These are phyloP conservation scores for Periconia sp. DNA, from an alignment of 2,329 filamentous ascomycete species.

Conservation along the genomic window DNA sequence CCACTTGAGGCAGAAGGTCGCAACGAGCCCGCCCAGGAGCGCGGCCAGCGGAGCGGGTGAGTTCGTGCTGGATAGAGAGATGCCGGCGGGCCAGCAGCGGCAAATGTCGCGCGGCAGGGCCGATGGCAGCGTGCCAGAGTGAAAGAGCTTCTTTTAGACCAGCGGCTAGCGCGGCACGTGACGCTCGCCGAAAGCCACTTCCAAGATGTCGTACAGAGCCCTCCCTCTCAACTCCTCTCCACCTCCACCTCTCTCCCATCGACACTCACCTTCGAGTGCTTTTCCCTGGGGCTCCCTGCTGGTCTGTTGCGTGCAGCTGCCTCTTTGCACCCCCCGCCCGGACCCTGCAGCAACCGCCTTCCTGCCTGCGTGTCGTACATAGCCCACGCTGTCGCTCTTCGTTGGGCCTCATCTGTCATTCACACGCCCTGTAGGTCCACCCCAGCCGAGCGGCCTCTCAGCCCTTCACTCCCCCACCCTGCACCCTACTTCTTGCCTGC, in stretches of 20 bases:
- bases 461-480: slow-evolving; percentile 12
- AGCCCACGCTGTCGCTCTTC: slow-evolving; percentile 32
- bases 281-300: slow-evolving; percentile 33
- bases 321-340: slow-evolving; percentile 21
- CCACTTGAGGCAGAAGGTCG: slow-evolving; percentile 19
- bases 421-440: slow-evolving; percentile 48
- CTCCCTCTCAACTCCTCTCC: slow-evolving; percentile 16
- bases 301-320: slow-evolving; percentile 37
- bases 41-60: no score
- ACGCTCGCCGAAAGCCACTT: not conserved
- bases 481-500: slow-evolving; percentile 17
- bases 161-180: slow-evolving; percentile 3
- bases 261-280: slow-evolving; percentile 29
- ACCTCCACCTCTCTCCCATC: slow-evolving; percentile 25
- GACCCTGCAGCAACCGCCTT: slow-evolving; percentile 22
- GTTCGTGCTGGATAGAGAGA: no score
- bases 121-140: no score
- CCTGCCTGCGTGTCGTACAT: slow-evolving; percentile 15
- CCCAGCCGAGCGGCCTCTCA: slow-evolving; percentile 28
- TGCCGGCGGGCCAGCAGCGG: not conserved
- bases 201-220: slow-evolving; percentile 18
- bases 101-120: no score
- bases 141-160: slow-evolving; percentile 13
- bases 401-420: slow-evolving; percentile 43
- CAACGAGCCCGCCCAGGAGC: no score